A percentile compares a stretch with the other conserved stretches of the same genome.
Conservation (phyloP, 495 filamentous ascomycete genomes). For the Neurospora sp. region DNA sequence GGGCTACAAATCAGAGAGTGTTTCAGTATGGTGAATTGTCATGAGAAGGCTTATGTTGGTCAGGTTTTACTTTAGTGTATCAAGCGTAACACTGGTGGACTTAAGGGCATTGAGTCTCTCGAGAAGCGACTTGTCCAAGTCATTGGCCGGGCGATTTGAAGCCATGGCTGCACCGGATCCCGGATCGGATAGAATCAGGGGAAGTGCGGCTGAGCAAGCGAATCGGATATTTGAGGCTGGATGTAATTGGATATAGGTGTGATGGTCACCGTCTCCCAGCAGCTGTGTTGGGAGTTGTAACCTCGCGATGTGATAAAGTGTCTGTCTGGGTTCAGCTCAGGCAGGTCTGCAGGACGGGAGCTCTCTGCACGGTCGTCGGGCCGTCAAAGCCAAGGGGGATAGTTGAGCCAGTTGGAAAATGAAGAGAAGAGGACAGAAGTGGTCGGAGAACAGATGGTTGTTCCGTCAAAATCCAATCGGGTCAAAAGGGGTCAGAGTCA, state of each 20-base stretch:
- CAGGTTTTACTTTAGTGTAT: constrained; percentile 21
- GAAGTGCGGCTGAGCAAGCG: neutral
- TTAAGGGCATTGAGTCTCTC: constrained; percentile 73
- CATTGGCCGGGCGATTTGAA: neutral
- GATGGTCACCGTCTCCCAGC: neutral
- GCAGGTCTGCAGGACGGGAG: neutral
- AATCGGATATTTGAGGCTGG: neutral
- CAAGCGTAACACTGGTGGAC: constrained; percentile 25
- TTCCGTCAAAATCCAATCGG: neutral
- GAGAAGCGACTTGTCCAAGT: constrained; percentile 67
- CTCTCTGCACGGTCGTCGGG: neutral
- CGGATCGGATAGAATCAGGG: neutral
- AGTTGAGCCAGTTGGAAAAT: too few species aligned
- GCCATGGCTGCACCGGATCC: neutral
- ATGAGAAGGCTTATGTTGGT: neutral
- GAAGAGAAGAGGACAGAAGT: neutral
- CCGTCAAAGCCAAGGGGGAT: neutral
- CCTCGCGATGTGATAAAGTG: neutral
- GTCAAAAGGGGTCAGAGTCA: too few species aligned
- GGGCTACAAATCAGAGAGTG: neutral
- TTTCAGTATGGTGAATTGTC: neutral
- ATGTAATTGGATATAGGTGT: neutral
- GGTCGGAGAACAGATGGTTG: neutral
- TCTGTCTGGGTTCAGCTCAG: neutral
- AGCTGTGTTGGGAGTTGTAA: neutral